Base-by-base conservation (phyloP, 495 filamentous ascomycete species). In the Staphylotrichum tortipilum region DNA sequence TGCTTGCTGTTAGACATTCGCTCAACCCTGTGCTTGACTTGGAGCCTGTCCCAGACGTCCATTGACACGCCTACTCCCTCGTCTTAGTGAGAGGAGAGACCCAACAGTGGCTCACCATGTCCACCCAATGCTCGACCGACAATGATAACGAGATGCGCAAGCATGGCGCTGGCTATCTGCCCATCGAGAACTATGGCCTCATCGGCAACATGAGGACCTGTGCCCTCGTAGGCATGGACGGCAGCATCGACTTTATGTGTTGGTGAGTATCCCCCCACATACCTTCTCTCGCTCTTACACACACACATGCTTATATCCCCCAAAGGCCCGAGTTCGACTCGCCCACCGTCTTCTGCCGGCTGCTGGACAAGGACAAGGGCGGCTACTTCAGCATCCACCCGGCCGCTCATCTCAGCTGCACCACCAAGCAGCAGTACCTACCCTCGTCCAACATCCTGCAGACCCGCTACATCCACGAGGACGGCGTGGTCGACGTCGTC, bases 171-270 rank as follows among this genome's bases (percentile, higher is more conserved):
- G 68, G 69, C 10, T 85, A 84, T 54, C 76, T 77, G 28, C 77
- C 83, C 44, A 84, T 88, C 50, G 84, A 86, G 57, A 74, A 86
- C 58, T 88, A 88, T 72, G 84, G 84, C 26, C 68, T 88, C 52
- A 84, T 86, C 59, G 83, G 84, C 12, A 85, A 86, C 58, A 85
- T 86, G 83, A 73, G 79, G 56, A 86, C 84, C n/a, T 84, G 80
- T 66, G 83, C 84, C 19, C 68, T 88, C 23, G 75, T 85, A 28
- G 81, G 80, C 60, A 81, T 84, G 58, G 79, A 81, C 52, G 83
- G 84, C 12, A 82, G 80, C 54, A 59, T 86, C 55, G 83, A 86
- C 63, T 86, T 78, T 56, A 84, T 88, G 81, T 88, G 84, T 60
- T 88, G 84, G 79, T 79, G 53, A 67, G 71, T 63, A 5, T 7